These are phyloP conservation scores for Paramecium octaurelia DNA, from an alignment of 73 alveolate species.

Conservation along the genomic window DNA sequence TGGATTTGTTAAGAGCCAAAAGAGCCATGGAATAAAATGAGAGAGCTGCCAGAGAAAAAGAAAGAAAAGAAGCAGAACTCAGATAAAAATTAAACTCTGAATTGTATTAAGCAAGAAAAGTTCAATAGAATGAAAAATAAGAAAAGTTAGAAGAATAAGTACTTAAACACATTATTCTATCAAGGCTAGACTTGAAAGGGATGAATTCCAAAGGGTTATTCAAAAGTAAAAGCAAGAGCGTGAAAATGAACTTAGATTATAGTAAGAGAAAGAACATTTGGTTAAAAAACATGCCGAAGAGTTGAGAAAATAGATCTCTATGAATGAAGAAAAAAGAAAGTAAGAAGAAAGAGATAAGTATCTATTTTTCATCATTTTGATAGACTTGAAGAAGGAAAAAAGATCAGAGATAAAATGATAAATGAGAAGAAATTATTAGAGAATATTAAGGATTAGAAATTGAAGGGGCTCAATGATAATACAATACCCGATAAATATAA, in stretches of 20 bases:
- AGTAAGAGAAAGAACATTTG: constrained; percentile 68
- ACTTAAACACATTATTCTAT: not conserved
- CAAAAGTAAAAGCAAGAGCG: constrained; percentile 81
- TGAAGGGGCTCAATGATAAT: constrained; percentile 68
- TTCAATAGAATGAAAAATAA: constrained; percentile 65
- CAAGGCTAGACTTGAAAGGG: constrained; percentile 81
- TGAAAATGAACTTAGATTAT: constrained; percentile 67
- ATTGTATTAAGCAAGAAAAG: constrained; percentile 73
- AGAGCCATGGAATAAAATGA: constrained; percentile 89
- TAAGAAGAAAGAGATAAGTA: constrained; percentile 73
- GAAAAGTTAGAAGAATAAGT: constrained; percentile 62
- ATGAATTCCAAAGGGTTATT: constrained; percentile 84
- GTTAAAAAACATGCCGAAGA: constrained; percentile 73
- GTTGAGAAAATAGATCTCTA: constrained; percentile 77
- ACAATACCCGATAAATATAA: constrained; percentile 86
- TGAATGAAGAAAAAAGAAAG: constrained; percentile 78
- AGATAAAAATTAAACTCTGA: constrained; percentile 74
- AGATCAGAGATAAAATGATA: constrained; percentile 82
- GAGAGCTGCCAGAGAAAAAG: constrained; percentile 85
- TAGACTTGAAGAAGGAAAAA: constrained; percentile 89
- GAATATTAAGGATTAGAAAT: constrained; percentile 80
- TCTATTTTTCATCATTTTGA: not conserved
- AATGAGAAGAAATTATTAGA: constrained; percentile 86
- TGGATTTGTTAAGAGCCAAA: constrained; percentile 88
- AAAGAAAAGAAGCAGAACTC: constrained; percentile 73